Conservation (phyloP, 2,329 filamentous ascomycete species). For the Colletotrichum australisinense region DNA sequence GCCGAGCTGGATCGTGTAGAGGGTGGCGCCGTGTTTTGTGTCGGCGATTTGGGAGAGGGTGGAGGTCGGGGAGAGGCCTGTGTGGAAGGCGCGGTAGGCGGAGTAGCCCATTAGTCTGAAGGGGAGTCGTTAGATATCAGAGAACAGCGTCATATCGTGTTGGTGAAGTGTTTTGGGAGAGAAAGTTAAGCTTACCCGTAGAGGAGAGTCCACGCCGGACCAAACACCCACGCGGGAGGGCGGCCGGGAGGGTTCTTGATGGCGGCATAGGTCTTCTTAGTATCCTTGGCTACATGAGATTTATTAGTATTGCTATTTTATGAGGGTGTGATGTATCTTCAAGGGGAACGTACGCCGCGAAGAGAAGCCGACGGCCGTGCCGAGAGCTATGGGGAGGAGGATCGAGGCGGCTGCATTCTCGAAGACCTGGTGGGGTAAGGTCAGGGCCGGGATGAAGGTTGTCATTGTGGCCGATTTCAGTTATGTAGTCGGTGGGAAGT, state of each 20-base stretch:
- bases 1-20: conserved; percentile 88
- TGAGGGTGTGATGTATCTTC: not conserved
- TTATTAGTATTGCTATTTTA: not conserved
- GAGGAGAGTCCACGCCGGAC: conserved; percentile 74
- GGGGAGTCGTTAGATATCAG: not conserved
- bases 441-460: conserved; percentile 81
- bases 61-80: conserved; percentile 68
- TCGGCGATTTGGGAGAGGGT: conserved; percentile 65
- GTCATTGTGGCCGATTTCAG: conserved; percentile 69
- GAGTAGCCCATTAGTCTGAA: conserved; percentile 84
- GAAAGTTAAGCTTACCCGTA: conserved; percentile 58
- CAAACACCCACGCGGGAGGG: conserved; percentile 72
- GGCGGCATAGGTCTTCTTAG: conserved; percentile 70
- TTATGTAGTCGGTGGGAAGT: not conserved
- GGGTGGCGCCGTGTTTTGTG: conserved; percentile 76
- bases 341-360: conserved; percentile 67
- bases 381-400: conserved; percentile 79
- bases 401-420: conserved; percentile 78
- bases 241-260: conserved; percentile 76
- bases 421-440: conserved; percentile 78
- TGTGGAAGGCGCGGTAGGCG: conserved; percentile 79
- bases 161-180: conserved; percentile 8
- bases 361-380: conserved; percentile 78
- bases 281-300: conserved; percentile 59
- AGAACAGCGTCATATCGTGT: conserved; percentile 3